phyloP scores from a whole-genome alignment of 2,329 filamentous ascomycete species.

The Clonostachys rosea region DNA sequence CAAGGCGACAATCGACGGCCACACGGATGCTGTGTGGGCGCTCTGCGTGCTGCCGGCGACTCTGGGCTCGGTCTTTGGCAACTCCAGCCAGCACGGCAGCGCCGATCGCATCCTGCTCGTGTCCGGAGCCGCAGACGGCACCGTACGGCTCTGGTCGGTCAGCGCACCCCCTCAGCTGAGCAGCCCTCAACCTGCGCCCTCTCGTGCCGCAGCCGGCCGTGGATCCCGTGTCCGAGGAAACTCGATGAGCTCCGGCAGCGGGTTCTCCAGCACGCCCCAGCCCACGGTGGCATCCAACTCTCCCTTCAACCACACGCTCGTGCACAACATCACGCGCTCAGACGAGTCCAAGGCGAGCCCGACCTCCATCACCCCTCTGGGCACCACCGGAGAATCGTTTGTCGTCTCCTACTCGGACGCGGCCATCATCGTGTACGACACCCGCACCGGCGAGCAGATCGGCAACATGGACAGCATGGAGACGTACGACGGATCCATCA shows the following conservation, averaged over 20 bases:
- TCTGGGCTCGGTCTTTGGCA: slow-evolving; percentile 75
- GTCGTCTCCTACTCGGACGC: slow-evolving; percentile 92
- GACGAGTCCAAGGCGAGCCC: slow-evolving; percentile 67
- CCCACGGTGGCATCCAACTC: slow-evolving; percentile 81
- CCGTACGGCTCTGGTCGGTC: slow-evolving; percentile 90
- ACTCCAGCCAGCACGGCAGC: slow-evolving; percentile 68
- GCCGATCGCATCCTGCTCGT: slow-evolving; percentile 85
- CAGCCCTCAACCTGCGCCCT: slow-evolving; percentile 67
- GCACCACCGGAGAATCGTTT: slow-evolving; percentile 77
- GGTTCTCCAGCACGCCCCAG: slow-evolving; percentile 85
- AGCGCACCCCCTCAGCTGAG: slow-evolving; percentile 83
- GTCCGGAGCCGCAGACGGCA: slow-evolving; percentile 86
- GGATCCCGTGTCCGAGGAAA: slow-evolving; percentile 81
- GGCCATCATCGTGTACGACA: slow-evolving; percentile 87
- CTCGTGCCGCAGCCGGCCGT: slow-evolving; percentile 49
- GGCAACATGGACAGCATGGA: slow-evolving; percentile 90
- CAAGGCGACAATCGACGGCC: slow-evolving; percentile 89
- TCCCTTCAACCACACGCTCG: slow-evolving; percentile 81
- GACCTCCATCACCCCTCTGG: slow-evolving; percentile 90
- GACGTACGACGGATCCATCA: slow-evolving; percentile 80
- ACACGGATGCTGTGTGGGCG: slow-evolving; percentile 94
- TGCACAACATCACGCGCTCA: slow-evolving; percentile 76
- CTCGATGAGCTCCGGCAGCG: slow-evolving; percentile 90
- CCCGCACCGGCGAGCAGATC: slow-evolving; percentile 84
- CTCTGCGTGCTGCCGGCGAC: slow-evolving; percentile 88